Conservation (phyloP, 305 asterid genomes). For the Solanum hybrid region DNA sequence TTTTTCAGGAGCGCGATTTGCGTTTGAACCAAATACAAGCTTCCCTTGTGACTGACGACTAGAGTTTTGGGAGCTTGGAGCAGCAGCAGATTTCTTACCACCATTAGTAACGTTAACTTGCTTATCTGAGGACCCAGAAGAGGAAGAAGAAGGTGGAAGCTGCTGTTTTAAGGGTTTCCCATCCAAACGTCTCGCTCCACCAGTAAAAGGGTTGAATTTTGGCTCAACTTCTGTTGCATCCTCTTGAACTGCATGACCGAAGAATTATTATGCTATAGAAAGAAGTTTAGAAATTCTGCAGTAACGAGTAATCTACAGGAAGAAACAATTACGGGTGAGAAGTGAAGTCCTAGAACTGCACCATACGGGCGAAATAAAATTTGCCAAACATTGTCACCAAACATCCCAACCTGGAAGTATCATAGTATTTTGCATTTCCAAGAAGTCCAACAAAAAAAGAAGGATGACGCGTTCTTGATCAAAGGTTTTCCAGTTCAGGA, state of each 20-base stretch:
- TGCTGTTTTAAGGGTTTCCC: slow-evolving; percentile 57
- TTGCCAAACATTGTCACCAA: not conserved
- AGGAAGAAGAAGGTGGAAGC: slow-evolving; percentile 41
- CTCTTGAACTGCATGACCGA: slow-evolving; percentile 34
- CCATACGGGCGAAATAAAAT: not conserved
- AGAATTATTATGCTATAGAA: not conserved
- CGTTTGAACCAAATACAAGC: slow-evolving; percentile 83
- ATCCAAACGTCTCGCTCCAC: slow-evolving; percentile 76
- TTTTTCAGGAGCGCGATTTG: slow-evolving; percentile 36
- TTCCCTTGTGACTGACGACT: slow-evolving; percentile 79
- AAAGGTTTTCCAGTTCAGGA: not conserved
- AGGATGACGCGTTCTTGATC: not conserved
- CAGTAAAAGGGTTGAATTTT: slow-evolving; percentile 80
- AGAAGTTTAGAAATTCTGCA: not conserved
- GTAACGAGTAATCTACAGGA: not conserved
- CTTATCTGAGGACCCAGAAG: slow-evolving; percentile 46
- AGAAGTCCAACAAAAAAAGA: not conserved
- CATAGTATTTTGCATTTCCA: not conserved
- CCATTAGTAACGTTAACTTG: slow-evolving; percentile 25
- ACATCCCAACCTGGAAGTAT: not conserved
- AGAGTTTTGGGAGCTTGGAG: slow-evolving; percentile 54
- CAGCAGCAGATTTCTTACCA: slow-evolving; percentile 36
- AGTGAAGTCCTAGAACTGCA: not conserved
- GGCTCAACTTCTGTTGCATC: slow-evolving; percentile 50
- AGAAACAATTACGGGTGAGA: not conserved